Base-by-base conservation (phyloP, 2,329 filamentous ascomycete species). In the Neonectria faginata region DNA sequence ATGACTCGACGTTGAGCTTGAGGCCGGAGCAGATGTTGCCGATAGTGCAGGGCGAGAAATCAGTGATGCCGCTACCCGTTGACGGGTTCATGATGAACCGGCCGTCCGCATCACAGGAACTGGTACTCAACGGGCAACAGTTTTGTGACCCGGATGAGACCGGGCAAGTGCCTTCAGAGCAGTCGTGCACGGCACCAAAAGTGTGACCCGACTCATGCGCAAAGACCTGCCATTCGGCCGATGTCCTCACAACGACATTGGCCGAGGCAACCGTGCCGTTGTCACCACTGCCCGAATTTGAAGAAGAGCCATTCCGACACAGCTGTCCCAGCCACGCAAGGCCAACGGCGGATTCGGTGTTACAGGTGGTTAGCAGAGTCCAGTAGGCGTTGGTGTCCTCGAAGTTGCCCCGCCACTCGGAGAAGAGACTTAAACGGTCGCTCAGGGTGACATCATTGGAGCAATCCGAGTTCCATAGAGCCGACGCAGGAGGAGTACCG, bases 81-180 rank as follows among this genome's bases (percentile, higher is more conserved):
- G 92, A 96, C 0, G 96, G 96, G 77, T 98, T 98, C 96, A 99
- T 99, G 79, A 99, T 94, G 80, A 89, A 99, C 64, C 85, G 79
- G n/a, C 88, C 90, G 45, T 85, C 82, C 22, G 96, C 96, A 78
- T 97, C 84, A 78, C 96, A 99, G 0, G 81, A 84, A 45, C 66
- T 77, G 9, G 82, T 74, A 70, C 85, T 91, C 8, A 97, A 83
- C 0, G 94, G 96, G 73, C 96, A 99, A 79, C 96, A 99, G 72
- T 86, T 80, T 70, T 85, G 85, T 59, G 76, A 79, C 10, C 77
- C 76, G 7, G 78, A 78, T 41, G 88, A 87, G 20, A 87, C 84
- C 64, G 92, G 85, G 76, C 95, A 98, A 2, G 91, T 86, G n/a
- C 79, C 67, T 0, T 82, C 76, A 3, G 88, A 91, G 79, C 96